Conservation (phyloP, 352 stramenopile genomes). For the Phytophthora rubi region DNA sequence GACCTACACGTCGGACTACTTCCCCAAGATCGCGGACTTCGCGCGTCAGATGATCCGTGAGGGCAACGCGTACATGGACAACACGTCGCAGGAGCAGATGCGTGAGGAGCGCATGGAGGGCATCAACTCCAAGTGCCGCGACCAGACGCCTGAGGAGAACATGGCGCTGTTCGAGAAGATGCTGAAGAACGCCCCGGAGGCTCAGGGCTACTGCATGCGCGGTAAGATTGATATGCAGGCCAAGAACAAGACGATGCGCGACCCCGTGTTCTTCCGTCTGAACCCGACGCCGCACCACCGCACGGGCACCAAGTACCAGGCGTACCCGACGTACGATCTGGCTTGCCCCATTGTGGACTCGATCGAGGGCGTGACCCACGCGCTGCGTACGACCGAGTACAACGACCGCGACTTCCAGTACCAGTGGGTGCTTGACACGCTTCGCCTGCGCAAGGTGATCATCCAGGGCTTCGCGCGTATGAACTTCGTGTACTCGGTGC, state of each 20-base stretch:
- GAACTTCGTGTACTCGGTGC: conserved; percentile 99
- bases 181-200: conserved; percentile 90
- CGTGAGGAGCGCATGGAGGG: conserved; percentile 95
- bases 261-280: conserved; percentile 89
- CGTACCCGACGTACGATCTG: conserved; percentile 99
- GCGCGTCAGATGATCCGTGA: conserved; percentile 95
- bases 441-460: conserved; percentile 85
- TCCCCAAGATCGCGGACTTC: conserved; percentile 95
- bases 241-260: conserved; percentile 90
- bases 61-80: conserved; percentile 99
- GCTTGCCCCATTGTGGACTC: conserved; percentile 99
- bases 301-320: conserved; percentile 97
- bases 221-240: conserved; percentile 96
- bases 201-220: conserved; percentile 80
- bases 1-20: conserved; percentile 99
- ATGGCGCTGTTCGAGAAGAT: conserved; percentile 97
- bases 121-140: conserved; percentile 91
- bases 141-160: conserved; percentile 85
- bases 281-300: conserved; percentile 89
- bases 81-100: conserved; percentile 98
- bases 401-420: conserved; percentile 99
- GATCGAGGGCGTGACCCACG: conserved; percentile 99
- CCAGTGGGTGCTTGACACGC: conserved; percentile 92
- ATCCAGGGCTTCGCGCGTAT: conserved; percentile 97
- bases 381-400: conserved; percentile 99